Conservation (phyloP, 306 rosid species). For the Echinosophora koreensis region DNA sequence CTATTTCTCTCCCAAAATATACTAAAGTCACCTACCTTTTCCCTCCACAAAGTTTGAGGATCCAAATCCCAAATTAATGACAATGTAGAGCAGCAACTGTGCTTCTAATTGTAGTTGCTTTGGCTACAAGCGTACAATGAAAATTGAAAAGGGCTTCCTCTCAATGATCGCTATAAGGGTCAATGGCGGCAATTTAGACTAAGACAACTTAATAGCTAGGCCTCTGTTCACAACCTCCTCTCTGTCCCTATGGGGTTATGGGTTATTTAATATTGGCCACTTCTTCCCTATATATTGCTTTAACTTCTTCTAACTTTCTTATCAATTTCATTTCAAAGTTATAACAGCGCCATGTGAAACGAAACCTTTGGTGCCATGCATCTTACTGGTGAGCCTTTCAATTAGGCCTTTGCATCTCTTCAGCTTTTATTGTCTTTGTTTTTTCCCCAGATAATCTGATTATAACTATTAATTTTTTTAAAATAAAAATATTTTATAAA, state of each 20-base stretch:
- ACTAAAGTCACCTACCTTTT: too few relatives aligned
- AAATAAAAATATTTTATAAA: too few relatives aligned
- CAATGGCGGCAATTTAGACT: constrained; percentile 31
- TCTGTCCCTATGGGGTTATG: constrained; percentile 21
- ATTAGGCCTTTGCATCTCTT: background rate
- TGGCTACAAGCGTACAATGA: constrained; percentile 11
- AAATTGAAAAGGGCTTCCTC: background rate
- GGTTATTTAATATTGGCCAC: background rate
- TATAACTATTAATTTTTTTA: too few relatives aligned
- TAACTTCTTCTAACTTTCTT: constrained; percentile 22
- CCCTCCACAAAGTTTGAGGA: too few relatives aligned
- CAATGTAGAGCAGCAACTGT: constrained; percentile 5
- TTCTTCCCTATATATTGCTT: background rate
- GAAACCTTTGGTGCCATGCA: constrained; percentile 17
- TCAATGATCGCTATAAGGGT: constrained; percentile 21
- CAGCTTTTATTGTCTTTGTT: background rate
- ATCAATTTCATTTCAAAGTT: constrained; percentile 34
- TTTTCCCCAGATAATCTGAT: too few relatives aligned
- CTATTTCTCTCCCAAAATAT: too few relatives aligned
- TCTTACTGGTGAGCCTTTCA: constrained; percentile 21
- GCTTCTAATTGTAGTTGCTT: constrained; percentile 15
- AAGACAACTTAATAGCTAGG: constrained; percentile 27
- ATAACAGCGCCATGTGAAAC: constrained; percentile 42
- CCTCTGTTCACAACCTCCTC: constrained; percentile 38
- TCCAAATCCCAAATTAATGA: background rate